Percentiles rank a stretch among this genome's conserved stretches.
Conservation (phyloP, 495 filamentous ascomycete species). For the Paragyromitra xinjiangensis region DNA sequence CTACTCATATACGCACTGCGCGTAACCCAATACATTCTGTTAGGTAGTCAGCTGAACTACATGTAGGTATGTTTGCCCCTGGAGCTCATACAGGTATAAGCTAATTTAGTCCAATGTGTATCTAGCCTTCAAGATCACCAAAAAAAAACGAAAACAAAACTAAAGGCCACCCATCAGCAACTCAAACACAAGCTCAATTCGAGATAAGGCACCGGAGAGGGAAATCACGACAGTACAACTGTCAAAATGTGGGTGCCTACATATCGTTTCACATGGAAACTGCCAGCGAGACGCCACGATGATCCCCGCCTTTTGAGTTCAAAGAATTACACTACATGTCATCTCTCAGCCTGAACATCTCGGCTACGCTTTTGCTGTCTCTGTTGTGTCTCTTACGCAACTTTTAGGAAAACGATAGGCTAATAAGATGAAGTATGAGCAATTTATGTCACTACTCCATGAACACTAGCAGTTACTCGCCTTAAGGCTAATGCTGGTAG, state of each 20-base stretch:
- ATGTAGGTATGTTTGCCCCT: neutral
- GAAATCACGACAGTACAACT: constrained; percentile 1
- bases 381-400: neutral
- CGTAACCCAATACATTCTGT: neutral
- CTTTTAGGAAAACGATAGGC: neutral
- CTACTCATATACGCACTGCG: neutral
- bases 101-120: neutral
- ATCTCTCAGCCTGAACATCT: neutral
- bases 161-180: neutral
- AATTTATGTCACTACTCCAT: neutral
- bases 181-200: neutral
- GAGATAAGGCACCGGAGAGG: neutral
- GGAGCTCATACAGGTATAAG: neutral
- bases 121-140: neutral
- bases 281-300: neutral
- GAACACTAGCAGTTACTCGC: neutral
- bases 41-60: neutral
- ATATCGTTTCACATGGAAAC: neutral
- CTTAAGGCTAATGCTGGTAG: neutral
- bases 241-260: constrained; percentile 6
- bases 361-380: neutral
- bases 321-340: neutral
- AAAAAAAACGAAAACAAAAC: neutral
- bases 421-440: neutral
- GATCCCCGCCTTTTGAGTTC: neutral